Conservation (phyloP, 495 filamentous ascomycete genomes). For the Penicillium daleae region DNA sequence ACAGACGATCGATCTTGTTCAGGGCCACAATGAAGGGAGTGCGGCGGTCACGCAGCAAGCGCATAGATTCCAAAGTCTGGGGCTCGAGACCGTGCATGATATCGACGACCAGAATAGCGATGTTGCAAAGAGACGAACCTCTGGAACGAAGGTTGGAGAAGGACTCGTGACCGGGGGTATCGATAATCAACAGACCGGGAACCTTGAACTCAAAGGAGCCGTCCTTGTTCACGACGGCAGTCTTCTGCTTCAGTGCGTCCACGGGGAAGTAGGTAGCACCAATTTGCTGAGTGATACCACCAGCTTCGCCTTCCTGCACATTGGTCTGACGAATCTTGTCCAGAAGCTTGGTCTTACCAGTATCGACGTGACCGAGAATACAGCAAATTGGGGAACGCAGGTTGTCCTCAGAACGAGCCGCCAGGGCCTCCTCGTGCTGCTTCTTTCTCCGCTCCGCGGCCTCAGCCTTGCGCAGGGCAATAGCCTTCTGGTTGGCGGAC, state of each 20-base stretch:
- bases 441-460: conserved; percentile 87
- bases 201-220: conserved; percentile 95
- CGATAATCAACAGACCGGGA: conserved; percentile 94
- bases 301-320: conserved; percentile 98
- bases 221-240: conserved; percentile 87
- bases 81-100: conserved; percentile 99
- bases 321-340: conserved; percentile 99
- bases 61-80: conserved; percentile 97
- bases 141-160: conserved; percentile 97
- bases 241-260: conserved; percentile 90
- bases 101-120: conserved; percentile 98
- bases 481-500: conserved; percentile 68
- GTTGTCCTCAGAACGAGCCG: conserved; percentile 89
- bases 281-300: conserved; percentile 99
- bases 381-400: conserved; percentile 98
- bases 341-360: conserved; percentile 97
- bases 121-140: conserved; percentile 98
- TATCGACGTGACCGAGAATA: conserved; percentile 99
- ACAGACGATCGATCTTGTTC: conserved; percentile 99
- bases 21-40: conserved; percentile 98
- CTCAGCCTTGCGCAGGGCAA: conserved; percentile 79
- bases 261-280: conserved; percentile 99
- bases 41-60: conserved; percentile 85
- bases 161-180: conserved; percentile 99
- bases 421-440: conserved; percentile 87